These are phyloP conservation scores for Anisodus acutangulus DNA, from an alignment of 257 asterid species.

Conservation along the genomic window DNA sequence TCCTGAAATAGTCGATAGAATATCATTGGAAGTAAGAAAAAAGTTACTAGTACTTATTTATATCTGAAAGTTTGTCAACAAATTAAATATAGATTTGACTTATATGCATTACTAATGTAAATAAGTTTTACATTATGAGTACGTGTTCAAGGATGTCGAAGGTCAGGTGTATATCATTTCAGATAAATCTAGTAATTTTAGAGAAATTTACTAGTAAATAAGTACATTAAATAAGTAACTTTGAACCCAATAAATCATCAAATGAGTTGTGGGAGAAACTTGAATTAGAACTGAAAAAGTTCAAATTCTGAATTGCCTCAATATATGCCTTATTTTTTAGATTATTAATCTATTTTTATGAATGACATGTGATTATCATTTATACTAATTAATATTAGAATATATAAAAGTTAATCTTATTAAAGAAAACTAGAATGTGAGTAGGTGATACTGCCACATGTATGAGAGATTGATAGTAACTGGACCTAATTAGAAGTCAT, in stretches of 20 bases:
- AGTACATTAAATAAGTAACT: neutral
- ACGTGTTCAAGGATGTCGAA: neutral
- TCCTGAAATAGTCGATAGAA: neutral
- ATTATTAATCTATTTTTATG: neutral
- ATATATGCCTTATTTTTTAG: neutral
- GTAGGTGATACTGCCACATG: constrained; percentile 22
- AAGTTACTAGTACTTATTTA: neutral
- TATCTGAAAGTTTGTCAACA: neutral
- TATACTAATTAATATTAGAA: neutral
- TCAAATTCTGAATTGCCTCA: no score
- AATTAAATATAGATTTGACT: neutral
- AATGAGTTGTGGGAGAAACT: neutral
- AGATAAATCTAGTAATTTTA: neutral
- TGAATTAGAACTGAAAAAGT: neutral
- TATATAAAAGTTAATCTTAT: no score
- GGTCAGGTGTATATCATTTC: neutral
- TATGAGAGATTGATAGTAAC: constrained; percentile 19
- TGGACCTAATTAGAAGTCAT: constrained; percentile 10
- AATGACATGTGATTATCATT: neutral
- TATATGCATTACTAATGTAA: neutral
- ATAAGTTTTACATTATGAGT: no score
- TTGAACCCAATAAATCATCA: neutral
- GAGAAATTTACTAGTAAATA: neutral
- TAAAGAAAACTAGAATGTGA: neutral
- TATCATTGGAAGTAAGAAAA: neutral